Evolutionary conservation across 148 eudicot genomes (phyloP).

Genomic region (Rhododendron kiyosumense): DNA sequence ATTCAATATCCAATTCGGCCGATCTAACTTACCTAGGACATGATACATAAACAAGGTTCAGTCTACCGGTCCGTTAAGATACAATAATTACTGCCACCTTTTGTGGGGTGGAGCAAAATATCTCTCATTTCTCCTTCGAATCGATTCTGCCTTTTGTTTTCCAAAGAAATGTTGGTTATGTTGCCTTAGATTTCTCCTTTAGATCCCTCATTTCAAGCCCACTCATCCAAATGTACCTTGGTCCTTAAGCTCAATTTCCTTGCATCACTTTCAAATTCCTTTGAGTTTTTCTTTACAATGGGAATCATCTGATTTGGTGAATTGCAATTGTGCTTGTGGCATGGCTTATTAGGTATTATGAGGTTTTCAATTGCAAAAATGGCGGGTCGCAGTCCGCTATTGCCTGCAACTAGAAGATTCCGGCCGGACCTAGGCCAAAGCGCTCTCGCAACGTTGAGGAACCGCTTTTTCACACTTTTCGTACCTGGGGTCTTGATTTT

Average conservation of each 20-base stretch:
- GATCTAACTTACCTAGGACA: not conserved
- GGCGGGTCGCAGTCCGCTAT: slow-evolving; percentile 49
- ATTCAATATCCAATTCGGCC: not conserved
- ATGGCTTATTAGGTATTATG: not conserved
- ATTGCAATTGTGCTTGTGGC: not conserved
- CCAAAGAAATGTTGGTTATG: no score
- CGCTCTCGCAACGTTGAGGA: slow-evolving; percentile 65
- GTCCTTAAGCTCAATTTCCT: not conserved
- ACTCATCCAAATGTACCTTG: not conserved
- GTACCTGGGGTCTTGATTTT: slow-evolving; percentile 72
- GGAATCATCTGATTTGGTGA: not conserved
- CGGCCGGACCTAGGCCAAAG: slow-evolving; percentile 74
- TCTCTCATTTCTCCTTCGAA: not conserved
- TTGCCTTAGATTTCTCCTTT: not conserved
- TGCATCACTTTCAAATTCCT: not conserved
- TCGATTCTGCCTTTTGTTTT: not conserved
- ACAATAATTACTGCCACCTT: no score
- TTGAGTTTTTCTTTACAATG: not conserved
- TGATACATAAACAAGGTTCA: not conserved
- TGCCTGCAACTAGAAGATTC: slow-evolving; percentile 38
- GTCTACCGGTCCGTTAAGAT: no score
- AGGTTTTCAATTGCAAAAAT: slow-evolving; percentile 26
- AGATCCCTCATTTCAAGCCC: not conserved
- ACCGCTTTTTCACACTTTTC: slow-evolving; percentile 64
- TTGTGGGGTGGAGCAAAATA: no score